Conservation (phyloP, 2,329 filamentous ascomycete species). For the Ophiostoma novo-ulmi region DNA sequence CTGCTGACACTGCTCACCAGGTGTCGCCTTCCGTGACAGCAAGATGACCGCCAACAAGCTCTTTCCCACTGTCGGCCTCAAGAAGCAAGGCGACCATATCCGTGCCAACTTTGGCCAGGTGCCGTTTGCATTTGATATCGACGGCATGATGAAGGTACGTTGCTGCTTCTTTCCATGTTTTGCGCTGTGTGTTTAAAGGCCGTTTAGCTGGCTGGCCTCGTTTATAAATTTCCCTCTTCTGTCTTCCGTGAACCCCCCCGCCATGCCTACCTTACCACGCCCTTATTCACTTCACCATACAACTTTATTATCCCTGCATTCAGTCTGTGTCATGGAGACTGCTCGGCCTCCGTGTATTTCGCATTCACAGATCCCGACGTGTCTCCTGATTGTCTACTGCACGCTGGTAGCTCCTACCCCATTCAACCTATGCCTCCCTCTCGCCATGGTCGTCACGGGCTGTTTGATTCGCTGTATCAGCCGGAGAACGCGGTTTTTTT, state of each 20-base stretch:
- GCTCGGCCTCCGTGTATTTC: background rate
- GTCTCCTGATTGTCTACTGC: background rate
- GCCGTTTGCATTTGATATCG: slow-evolving; percentile 87
- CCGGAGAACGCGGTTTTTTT: too few relatives aligned
- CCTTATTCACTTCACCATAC: background rate
- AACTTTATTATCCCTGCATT: background rate
- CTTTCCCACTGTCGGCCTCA: slow-evolving; percentile 64
- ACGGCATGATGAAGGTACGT: slow-evolving; percentile 65
- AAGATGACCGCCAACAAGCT: slow-evolving; percentile 49
- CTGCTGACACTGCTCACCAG: background rate
- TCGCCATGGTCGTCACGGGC: background rate
- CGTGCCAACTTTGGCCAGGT: slow-evolving; percentile 63
- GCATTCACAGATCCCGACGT: background rate
- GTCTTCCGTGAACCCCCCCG: background rate
- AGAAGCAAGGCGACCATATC: slow-evolving; percentile 58
- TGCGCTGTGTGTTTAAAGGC: background rate
- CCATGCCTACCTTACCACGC: background rate
- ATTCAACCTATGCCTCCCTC: slow-evolving; percentile 8
- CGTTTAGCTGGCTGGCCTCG: background rate
- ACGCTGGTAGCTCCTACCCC: background rate
- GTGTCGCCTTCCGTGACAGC: slow-evolving; percentile 62
- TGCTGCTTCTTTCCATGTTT: slow-evolving; percentile 32
- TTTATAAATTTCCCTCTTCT: background rate
- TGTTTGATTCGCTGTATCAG: background rate
- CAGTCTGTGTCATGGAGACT: background rate